These are phyloP conservation scores for Amoeboaphelidium occidentale DNA, from an alignment of 371 early-diverging fungal genomes.

Conservation along the genomic window DNA sequence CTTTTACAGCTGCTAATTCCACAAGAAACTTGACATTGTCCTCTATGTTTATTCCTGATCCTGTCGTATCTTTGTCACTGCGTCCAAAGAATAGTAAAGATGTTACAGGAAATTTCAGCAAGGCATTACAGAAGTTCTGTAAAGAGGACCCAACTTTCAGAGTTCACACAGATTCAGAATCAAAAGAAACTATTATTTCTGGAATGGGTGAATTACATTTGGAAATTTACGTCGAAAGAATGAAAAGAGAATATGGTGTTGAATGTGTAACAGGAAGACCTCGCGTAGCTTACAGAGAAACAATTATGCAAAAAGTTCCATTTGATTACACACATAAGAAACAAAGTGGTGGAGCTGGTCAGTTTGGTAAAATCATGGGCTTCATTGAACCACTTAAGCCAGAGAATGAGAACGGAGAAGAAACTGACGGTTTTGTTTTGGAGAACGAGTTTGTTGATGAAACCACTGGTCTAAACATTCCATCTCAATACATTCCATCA, in stretches of 20 bases:
- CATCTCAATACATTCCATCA: slow-evolving; percentile 77
- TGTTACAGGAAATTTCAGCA: slow-evolving; percentile 59
- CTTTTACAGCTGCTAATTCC: slow-evolving; percentile 88
- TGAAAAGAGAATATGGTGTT: slow-evolving; percentile 85
- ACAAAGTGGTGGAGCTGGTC: slow-evolving; percentile 90
- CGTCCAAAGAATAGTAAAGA: slow-evolving; percentile 62
- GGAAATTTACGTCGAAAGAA: slow-evolving; percentile 85
- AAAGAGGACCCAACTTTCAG: slow-evolving; percentile 95
- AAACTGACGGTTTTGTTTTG: slow-evolving; percentile 13
- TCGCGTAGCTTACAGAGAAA: slow-evolving; percentile 89
- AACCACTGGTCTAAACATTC: slow-evolving; percentile 82
- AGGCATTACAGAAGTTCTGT: slow-evolving; percentile 81
- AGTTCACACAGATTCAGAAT: slow-evolving; percentile 73
- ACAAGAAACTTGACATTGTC: slow-evolving; percentile 60
- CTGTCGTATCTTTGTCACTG: slow-evolving; percentile 81
- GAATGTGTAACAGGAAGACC: slow-evolving; percentile 87
- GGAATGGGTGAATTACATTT: slow-evolving; percentile 84
- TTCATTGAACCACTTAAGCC: slow-evolving; percentile 60
- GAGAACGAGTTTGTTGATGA: slow-evolving; percentile 44
- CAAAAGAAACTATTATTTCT: slow-evolving; percentile 73
- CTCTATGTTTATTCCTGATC: slow-evolving; percentile 90
- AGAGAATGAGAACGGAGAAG: slow-evolving; percentile 13
- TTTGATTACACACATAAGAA: slow-evolving; percentile 97
- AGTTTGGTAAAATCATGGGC: slow-evolving; percentile 77
- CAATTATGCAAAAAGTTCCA: slow-evolving; percentile 39